Base-by-base conservation (phyloP, 345 rosid species). In the Microcos paniculata region DNA sequence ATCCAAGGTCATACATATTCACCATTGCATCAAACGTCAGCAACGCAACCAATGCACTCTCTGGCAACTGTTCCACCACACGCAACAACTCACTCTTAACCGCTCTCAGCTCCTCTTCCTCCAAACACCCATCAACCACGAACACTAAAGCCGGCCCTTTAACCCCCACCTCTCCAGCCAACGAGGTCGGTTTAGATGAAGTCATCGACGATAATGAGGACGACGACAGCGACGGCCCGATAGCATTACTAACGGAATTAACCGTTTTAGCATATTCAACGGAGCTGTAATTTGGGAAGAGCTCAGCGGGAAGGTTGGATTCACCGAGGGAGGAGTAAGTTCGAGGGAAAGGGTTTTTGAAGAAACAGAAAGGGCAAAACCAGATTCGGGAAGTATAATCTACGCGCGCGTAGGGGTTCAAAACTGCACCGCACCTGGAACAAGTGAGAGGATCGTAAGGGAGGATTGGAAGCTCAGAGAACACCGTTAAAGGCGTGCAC, bases 251-350 rank as follows among this genome's bases (percentile, higher is more conserved):
- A 26, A 45, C 40, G 8, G 73, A 0, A 13, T 43, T 24, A 8
- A 23, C 72, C 0, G 82, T 73, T 30, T 80, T 80, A 55, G 74
- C 76, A 77, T 92, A 93, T 70, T 96, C 98, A 5, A 96, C 94
- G 19, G 97, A 84, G 82, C 92, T 88, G 70, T 96, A 90, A 53
- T 98, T 96, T 0, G 98, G 99, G 73, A 92, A 96, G 72, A 96
- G 98, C 88, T 96, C 99, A 26, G 99, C 99, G 4, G 97, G 98
- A 67, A 93, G 94, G 77, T 84, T 92, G 69, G 95, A 86, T 33
- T 93, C 98, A 3, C 91, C 90, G 78, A 90, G 85, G 21, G 91
- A 91, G 23, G 78, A 79, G 66, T 96, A 93, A 45, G 97, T 87
- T 51, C 87, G 82, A 8, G 99, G 99, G 75, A 96, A 92, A 59